Evolutionary conservation across 2,329 filamentous ascomycete genomes (phyloP).

Genomic region (Hypoxylon sp.): DNA sequence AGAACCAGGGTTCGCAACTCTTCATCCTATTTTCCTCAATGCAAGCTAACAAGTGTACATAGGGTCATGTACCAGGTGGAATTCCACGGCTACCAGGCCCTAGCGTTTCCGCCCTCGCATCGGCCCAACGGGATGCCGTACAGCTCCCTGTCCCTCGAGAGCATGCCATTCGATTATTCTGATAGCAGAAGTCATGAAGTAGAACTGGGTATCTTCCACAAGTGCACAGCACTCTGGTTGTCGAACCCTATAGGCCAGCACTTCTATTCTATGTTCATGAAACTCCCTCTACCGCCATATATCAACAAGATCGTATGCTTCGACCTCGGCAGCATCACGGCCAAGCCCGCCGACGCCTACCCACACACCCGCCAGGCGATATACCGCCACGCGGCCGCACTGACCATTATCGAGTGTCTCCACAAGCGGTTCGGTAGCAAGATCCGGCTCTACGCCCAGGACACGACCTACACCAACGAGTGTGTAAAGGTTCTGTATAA

Average conservation of each 20-base stretch:
- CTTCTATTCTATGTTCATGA: slow-evolving; percentile 34
- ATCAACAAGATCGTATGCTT: slow-evolving; percentile 40
- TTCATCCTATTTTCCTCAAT: background rate
- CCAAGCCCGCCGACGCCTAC: background rate
- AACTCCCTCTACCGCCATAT: slow-evolving; percentile 25
- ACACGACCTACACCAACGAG: slow-evolving; percentile 34
- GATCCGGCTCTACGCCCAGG: slow-evolving; percentile 39
- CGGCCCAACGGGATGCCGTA: slow-evolving; percentile 28
- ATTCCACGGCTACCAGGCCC: slow-evolving; percentile 34
- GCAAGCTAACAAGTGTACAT: slow-evolving; percentile 10
- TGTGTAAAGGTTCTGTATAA: slow-evolving; percentile 29
- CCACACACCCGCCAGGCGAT: slow-evolving; percentile 6
- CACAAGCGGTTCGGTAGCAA: slow-evolving; percentile 23
- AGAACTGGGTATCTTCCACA: slow-evolving; percentile 5
- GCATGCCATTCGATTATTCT: slow-evolving; percentile 9
- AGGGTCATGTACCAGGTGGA: slow-evolving; percentile 22
- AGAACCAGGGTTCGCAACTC: slow-evolving; percentile 16
- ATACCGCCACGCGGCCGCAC: slow-evolving; percentile 21
- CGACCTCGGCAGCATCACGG: slow-evolving; percentile 34
- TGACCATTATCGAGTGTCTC: slow-evolving; percentile 13
- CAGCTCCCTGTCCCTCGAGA: slow-evolving; percentile 26
- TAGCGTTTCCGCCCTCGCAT: slow-evolving; percentile 19
- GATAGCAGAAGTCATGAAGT: background rate
- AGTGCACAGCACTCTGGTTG: slow-evolving; percentile 17
- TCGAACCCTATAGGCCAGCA: slow-evolving; percentile 12